These are phyloP conservation scores for Candida fluviatilis DNA, from an alignment of 805 yeast species.

Conservation along the genomic window DNA sequence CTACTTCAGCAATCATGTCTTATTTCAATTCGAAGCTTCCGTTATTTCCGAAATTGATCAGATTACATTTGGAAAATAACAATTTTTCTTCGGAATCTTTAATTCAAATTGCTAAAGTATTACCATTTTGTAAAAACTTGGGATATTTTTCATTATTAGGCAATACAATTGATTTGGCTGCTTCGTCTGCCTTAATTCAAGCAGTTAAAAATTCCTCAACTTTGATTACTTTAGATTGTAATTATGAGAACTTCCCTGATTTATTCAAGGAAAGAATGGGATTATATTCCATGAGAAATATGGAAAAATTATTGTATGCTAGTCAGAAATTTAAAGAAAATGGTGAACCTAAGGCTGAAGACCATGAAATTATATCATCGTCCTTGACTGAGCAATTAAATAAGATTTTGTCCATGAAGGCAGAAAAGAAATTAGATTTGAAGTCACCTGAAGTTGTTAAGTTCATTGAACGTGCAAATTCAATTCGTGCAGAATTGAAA, in stretches of 20 bases:
- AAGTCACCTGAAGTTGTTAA: constrained; percentile 26
- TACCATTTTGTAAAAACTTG: constrained; percentile 64
- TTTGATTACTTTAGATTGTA: constrained; percentile 67
- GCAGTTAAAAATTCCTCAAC: constrained; percentile 64
- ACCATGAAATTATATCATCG: constrained; percentile 3
- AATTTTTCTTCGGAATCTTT: constrained; percentile 53
- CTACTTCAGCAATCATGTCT: constrained; percentile 35
- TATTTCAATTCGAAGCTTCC: constrained; percentile 65
- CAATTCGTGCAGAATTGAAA: constrained; percentile 26
- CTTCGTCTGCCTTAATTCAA: constrained; percentile 62
- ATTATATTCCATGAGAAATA: constrained; percentile 75
- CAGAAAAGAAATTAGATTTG: constrained; percentile 29
- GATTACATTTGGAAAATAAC: constrained; percentile 72
- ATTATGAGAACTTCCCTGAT: constrained; percentile 56
- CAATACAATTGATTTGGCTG: constrained; percentile 54
- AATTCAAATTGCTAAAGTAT: constrained; percentile 57
- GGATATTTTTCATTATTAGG: constrained; percentile 69
- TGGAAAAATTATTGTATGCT: constrained; percentile 53
- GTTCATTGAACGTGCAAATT: constrained; percentile 23
- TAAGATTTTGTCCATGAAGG: constrained; percentile 28
- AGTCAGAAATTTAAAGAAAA: constrained; percentile 29
- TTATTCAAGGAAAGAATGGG: constrained; percentile 69
- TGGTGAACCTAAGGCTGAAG: constrained; percentile 3
- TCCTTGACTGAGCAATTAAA: constrained; percentile 26
- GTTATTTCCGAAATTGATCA: constrained; percentile 53